These are phyloP conservation scores for Sclerotinia trifoliorum DNA, from an alignment of 2,329 filamentous ascomycete species.

Conservation along the genomic window DNA sequence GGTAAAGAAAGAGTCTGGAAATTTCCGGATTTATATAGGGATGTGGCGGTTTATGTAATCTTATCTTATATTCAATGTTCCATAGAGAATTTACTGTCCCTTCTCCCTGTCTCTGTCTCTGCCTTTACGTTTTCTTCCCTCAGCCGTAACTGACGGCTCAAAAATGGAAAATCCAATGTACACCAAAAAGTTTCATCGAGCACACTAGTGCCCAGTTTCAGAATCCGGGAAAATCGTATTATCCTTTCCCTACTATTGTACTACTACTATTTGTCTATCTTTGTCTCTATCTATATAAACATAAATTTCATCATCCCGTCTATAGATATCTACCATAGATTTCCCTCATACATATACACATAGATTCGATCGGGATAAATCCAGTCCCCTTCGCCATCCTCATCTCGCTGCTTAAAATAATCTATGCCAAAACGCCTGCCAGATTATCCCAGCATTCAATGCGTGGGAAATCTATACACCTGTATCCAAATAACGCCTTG, in stretches of 20 bases:
- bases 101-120: no score
- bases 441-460: neutral
- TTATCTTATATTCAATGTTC: no score
- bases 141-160: neutral
- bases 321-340: neutral
- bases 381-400: neutral
- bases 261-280: no score
- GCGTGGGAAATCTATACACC: neutral
- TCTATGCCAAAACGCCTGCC: slow-evolving; percentile 1
- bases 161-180: neutral
- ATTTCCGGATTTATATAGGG: no score
- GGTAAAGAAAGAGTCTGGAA: no score
- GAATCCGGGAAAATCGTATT: neutral
- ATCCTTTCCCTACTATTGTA: no score
- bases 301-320: neutral
- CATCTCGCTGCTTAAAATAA: neutral
- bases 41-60: no score
- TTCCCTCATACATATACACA: neutral
- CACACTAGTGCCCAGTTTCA: slow-evolving; percentile 11
- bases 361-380: neutral
- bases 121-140: neutral
- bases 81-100: no score
- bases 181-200: neutral
- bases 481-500: neutral
- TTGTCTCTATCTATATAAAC: no score